Conservation (phyloP, 2,329 filamentous ascomycete species). For the Xylariaceae sp. region DNA sequence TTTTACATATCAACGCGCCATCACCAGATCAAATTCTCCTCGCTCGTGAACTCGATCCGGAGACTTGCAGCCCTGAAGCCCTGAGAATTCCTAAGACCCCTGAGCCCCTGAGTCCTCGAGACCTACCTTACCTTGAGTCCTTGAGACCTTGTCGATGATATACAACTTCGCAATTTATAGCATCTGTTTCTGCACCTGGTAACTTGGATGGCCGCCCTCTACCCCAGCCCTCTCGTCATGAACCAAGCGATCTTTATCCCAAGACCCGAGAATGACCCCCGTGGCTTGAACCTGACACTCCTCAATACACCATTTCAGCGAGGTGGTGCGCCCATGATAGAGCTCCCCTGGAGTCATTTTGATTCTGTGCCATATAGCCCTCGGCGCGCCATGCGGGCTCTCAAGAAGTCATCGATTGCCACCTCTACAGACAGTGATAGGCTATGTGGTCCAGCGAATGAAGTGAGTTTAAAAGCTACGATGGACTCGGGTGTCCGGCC, state of each 20-base stretch:
- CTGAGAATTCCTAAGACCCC: no score
- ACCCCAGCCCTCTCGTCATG: neutral
- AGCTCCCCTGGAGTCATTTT: constrained; percentile 3
- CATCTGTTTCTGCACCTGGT: neutral
- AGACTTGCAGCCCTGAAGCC: neutral
- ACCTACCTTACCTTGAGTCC: no score
- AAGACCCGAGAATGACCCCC: neutral
- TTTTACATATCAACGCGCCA: neutral
- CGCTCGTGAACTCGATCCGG: neutral
- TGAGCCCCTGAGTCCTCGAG: no score
- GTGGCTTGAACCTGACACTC: neutral
- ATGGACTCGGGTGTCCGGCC: neutral
- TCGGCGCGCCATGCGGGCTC: neutral
- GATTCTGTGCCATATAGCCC: neutral
- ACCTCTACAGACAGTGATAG: neutral
- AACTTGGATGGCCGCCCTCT: neutral
- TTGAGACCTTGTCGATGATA: neutral
- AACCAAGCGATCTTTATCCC: constrained; percentile 1
- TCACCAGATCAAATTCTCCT: neutral
- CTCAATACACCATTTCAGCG: neutral
- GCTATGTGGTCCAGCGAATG: neutral
- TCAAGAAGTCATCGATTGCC: neutral
- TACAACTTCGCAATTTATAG: neutral
- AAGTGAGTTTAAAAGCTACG: constrained; percentile 6
- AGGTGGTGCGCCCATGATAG: constrained; percentile 1